Conservation (phyloP, 2,329 filamentous ascomycete genomes). For the Penicillium frequentans region DNA sequence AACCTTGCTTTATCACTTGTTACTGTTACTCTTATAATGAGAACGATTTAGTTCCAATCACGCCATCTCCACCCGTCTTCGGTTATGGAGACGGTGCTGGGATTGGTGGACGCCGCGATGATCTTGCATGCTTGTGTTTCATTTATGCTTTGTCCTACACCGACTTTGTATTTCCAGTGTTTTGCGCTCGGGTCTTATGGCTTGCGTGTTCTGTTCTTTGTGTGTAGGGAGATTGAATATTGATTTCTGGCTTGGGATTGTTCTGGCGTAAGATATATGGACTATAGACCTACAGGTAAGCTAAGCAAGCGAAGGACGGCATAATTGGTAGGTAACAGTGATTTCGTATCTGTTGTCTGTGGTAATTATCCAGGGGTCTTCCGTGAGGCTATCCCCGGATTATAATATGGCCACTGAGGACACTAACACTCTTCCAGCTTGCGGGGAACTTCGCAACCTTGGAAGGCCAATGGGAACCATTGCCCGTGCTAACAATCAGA, state of each 20-base stretch:
- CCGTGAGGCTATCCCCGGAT: neutral
- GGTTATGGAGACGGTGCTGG: neutral
- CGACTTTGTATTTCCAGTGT: conserved; percentile 8
- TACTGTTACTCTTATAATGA: conserved; percentile 14
- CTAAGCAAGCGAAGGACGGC: neutral
- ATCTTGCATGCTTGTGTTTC: conserved; percentile 13
- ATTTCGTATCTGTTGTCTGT: neutral
- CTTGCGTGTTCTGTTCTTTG: conserved; percentile 3
- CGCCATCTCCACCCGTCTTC: conserved; percentile 21
- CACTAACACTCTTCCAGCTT: neutral
- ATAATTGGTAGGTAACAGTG: too few relatives aligned
- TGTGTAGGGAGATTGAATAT: conserved; percentile 8
- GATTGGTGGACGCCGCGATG: conserved; percentile 15
- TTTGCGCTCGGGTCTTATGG: neutral
- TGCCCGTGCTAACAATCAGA: neutral
- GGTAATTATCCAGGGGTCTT: neutral
- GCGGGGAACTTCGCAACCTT: neutral
- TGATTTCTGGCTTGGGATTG: neutral
- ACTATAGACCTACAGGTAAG: neutral
- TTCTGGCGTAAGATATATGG: neutral
- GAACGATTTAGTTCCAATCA: conserved; percentile 28
- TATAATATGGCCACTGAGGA: neutral
- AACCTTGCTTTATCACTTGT: neutral
- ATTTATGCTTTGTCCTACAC: conserved; percentile 5
- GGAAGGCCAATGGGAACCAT: neutral